These are phyloP conservation scores for Odontarrhena argentea DNA, from an alignment of 345 rosid species.

Conservation along the genomic window DNA sequence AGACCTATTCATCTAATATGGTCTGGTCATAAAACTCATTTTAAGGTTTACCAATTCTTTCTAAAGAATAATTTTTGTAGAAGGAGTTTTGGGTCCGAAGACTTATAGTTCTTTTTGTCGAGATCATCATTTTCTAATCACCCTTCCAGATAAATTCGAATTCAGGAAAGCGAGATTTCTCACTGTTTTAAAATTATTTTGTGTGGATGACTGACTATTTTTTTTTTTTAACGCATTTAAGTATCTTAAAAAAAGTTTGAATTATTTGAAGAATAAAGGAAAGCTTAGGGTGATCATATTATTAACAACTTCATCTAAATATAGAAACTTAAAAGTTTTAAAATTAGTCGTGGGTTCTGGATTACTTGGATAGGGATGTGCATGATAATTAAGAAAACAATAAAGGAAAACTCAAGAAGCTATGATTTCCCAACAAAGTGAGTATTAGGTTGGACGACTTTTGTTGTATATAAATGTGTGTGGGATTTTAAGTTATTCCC, in stretches of 20 bases:
- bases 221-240: background rate
- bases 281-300: constrained; percentile 3
- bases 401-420: background rate
- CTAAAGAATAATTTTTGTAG: too few species aligned
- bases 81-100: too few species aligned
- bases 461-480: constrained; percentile 36
- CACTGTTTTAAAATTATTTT: too few species aligned
- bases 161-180: too few species aligned
- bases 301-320: constrained; percentile 12
- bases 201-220: too few species aligned
- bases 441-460: constrained; percentile 32
- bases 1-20: too few species aligned
- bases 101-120: too few species aligned
- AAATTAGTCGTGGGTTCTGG: background rate
- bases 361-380: constrained; percentile 19
- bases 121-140: too few species aligned
- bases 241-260: background rate
- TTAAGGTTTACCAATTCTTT: too few species aligned
- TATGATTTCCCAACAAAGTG: constrained; percentile 7
- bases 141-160: too few species aligned
- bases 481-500: constrained; percentile 23
- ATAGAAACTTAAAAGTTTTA: constrained; percentile 26
- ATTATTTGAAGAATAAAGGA: constrained; percentile 17
- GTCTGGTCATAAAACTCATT: too few species aligned
- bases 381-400: background rate